These are phyloP conservation scores for Stephanodiscus minutulus DNA, from an alignment of 108 stramenopile species.

Conservation along the genomic window DNA sequence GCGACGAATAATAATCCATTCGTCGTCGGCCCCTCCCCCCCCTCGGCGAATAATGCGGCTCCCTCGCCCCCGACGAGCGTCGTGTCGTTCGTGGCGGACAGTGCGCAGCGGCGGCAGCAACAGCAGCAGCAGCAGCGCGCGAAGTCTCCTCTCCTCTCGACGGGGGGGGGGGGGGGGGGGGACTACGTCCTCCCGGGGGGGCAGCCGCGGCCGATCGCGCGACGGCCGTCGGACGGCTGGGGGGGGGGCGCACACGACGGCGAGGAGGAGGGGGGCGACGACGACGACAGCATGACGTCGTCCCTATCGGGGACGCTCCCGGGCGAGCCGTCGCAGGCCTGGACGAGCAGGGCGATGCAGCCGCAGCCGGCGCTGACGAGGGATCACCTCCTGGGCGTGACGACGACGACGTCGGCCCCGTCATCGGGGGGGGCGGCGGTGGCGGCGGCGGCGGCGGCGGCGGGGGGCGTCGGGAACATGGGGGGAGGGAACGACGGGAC, in stretches of 20 bases:
- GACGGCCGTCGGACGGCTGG: neutral
- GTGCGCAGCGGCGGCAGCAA: neutral
- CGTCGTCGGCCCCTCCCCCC: neutral
- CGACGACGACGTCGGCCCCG: neutral
- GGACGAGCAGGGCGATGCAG: neutral
- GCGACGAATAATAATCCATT: no score
- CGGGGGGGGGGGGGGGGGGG: neutral
- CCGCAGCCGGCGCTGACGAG: neutral
- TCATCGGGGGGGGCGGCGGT: no score
- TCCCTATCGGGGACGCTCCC: constrained; percentile 8
- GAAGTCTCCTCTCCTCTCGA: no score
- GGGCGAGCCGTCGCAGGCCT: neutral
- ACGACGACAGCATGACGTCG: constrained; percentile 13
- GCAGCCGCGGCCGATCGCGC: no score
- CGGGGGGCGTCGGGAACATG: neutral
- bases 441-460: neutral
- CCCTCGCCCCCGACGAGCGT: neutral
- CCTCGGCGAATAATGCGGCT: neutral
- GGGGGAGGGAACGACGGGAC: no score
- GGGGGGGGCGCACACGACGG: neutral
- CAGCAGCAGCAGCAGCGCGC: neutral
- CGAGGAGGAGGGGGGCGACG: constrained; percentile 24
- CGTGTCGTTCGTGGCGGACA: neutral
- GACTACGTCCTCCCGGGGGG: no score
- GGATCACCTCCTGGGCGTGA: neutral